Percentiles rank a stretch among this genome's conserved stretches.
Evolutionary conservation across 2,329 filamentous ascomycete species (phyloP).

Genomic region (Fusarium penzigii): DNA sequence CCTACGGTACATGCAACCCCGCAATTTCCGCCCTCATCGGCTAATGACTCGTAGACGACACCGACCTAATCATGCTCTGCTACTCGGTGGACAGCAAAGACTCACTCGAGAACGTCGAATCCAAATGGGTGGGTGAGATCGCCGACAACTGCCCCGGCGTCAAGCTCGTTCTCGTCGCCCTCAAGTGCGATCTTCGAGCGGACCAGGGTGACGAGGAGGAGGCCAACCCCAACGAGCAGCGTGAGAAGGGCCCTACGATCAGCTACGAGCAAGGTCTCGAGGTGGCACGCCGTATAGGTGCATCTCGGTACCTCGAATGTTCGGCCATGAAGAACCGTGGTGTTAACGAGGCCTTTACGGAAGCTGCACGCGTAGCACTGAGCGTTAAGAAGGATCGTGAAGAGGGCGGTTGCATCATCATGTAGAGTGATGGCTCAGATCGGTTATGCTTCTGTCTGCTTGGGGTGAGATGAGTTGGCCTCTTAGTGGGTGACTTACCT

Average conservation of each 20-base stretch:
- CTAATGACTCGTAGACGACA: conserved; percentile 60
- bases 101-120: conserved; percentile 96
- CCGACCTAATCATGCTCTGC: conserved; percentile 97
- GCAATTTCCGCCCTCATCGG: background rate
- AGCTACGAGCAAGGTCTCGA: conserved; percentile 90
- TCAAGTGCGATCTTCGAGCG: conserved; percentile 88
- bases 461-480: no score
- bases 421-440: conserved; percentile 42
- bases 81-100: conserved; percentile 97
- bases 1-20: conserved; percentile 66
- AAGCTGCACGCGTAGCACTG: conserved; percentile 91
- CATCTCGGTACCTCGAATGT: conserved; percentile 94
- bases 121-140: conserved; percentile 98
- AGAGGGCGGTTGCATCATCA: conserved; percentile 60
- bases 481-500: no score
- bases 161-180: conserved; percentile 89
- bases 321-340: conserved; percentile 97
- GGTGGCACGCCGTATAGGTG: conserved; percentile 87
- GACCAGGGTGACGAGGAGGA: conserved; percentile 75
- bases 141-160: conserved; percentile 96
- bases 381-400: conserved; percentile 68
- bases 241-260: conserved; percentile 73
- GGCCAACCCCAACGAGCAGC: conserved; percentile 44
- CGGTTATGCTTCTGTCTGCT: no score
- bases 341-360: conserved; percentile 98